A percentile compares a stretch with the other conserved stretches of the same genome.
Conservation (phyloP, 2,329 filamentous ascomycete genomes). For the Aspergillus ochraceoroseus region DNA sequence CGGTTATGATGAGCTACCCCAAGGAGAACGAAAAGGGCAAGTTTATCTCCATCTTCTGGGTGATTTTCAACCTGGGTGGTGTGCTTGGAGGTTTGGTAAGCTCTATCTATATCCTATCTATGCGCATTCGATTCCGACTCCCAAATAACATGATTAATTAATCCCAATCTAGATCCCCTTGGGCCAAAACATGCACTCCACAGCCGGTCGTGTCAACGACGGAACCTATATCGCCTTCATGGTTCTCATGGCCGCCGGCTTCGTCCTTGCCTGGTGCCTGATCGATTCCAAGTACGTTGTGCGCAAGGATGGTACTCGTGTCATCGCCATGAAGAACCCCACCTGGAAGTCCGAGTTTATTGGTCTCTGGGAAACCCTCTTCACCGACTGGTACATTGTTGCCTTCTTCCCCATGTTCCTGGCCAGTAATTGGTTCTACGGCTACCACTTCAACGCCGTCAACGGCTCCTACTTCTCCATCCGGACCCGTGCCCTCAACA, state of each 20-base stretch:
- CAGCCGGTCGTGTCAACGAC: conserved; percentile 48
- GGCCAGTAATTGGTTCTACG: conserved; percentile 74
- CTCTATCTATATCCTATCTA: no score
- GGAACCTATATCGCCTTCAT: conserved; percentile 88
- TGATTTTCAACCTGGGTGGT: conserved; percentile 88
- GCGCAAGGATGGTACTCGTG: conserved; percentile 69
- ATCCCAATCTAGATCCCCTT: conserved; percentile 46
- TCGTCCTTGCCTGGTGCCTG: conserved; percentile 63
- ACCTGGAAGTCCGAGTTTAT: conserved; percentile 74
- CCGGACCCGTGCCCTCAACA: conserved; percentile 71
- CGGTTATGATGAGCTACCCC: conserved; percentile 72
- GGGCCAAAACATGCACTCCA: conserved; percentile 45
- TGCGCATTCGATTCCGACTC: conserved; percentile 2
- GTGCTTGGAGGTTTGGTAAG: conserved; percentile 72
- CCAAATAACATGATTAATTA: no score
- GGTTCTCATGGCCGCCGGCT: conserved; percentile 71
- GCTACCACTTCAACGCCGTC: conserved; percentile 71
- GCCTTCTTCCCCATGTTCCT: conserved; percentile 78
- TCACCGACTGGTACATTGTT: conserved; percentile 66
- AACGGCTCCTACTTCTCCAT: conserved; percentile 68
- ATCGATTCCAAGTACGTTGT: conserved; percentile 67
- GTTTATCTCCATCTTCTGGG: conserved; percentile 89
- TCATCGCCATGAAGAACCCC: conserved; percentile 87
- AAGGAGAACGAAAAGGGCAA: conserved; percentile 74
- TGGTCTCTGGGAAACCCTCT: conserved; percentile 69